Evolutionary conservation across 352 stramenopile genomes (phyloP), one percentile per base, ranked within the genome.

Genomic region (Pilasporangium apinafurcum): DNA sequence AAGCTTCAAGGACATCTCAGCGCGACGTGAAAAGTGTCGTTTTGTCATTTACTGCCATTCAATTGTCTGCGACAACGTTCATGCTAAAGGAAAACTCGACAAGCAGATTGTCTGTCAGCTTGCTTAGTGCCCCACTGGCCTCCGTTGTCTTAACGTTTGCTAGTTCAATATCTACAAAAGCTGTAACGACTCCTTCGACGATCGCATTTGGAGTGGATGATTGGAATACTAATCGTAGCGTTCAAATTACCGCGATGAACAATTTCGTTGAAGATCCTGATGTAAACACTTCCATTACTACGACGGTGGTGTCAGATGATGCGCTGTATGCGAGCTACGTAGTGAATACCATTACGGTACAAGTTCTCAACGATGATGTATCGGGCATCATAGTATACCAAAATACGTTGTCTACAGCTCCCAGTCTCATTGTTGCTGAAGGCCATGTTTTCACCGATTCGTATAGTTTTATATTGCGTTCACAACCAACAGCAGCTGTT

Each of bases 221-320:
- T 21, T 86, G 71, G 67, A 66, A 35, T 27, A 31, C 48, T 2
- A 37, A 44, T 29, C 57, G 61, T 7, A 62, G 14, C 0, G 13
- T 83, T n/a, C 59, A 70, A 30, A 51, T 83, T 13, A 26, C 35
- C 22, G 64, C 68, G 12, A 25, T 67, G 0, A 80, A 81, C 38
- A 72, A 86, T 29, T 80, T 68, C 29, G 2, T 86, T 2, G 65
- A 86, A 40, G 68, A 83, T 34, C 43, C 37, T 0, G 61, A 79
- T 31, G 50, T 38, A 1, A 34, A 46, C 2, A 55, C 60, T 16
- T 44, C 22, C 0, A 50, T 83, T 26, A 51, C 38, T 1, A 33
- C 51, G 3, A 46, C 53, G 2, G 53, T 75, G 16, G 44, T 33
- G 0, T 75, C 68, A 6, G 62, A 21, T 0, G 74, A 86, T 40